Evolutionary conservation across 495 filamentous ascomycete genomes (phyloP), one percentile per base, ranked within the genome.

Genomic region (Cercophora scortea): DNA sequence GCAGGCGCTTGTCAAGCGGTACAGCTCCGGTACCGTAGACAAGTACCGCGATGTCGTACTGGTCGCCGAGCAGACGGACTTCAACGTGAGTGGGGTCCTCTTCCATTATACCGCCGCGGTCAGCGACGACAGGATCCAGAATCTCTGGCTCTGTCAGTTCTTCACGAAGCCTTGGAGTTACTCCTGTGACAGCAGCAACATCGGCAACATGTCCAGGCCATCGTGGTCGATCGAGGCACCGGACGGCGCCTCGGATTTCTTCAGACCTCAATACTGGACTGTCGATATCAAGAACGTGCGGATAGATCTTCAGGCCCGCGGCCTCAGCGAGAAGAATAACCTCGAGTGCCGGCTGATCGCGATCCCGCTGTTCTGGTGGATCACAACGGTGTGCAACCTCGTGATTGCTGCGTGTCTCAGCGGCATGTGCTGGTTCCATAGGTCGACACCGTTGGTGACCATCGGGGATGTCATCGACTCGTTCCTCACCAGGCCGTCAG

Each of bases 401-500:
- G 48, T 36, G 16, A 42, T 50, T 9, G 35, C 48, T 4, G 32
- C n/a, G 10, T 50, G 12, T 16, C 42, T 44, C 2, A 16, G 13
- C 9, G 16, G 42, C 17, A 44, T 44, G 16, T 9, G 13, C 35
- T 8, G 18, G 34, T 16, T 36, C 17, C 4, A 33, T 2, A 5
- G 25, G 25, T 5, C 25, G n/a, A 13, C n/a, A 6, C 48, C 48
- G 0, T 16, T 50, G 17, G 48, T 42, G 19, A 65, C 62, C 6
- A 53, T 65, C 10, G 60, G 62, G 4, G 62, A 65, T 41, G 60
- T 58, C 1, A 57, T 65, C 1, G 55, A 61, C 13, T 65, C 62
- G 18, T 65, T 65, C 11, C 56, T 65, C 18, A 42, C 42, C 25
- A 39, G 57, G 2, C 62, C 60, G 1, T 32, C 48, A 1, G 8